Percentiles rank a stretch among this genome's conserved stretches.
These are phyloP conservation scores for Xerocomellus chrysenteron DNA, from an alignment of 768 basidiomycete genomes.

Conservation along the genomic window DNA sequence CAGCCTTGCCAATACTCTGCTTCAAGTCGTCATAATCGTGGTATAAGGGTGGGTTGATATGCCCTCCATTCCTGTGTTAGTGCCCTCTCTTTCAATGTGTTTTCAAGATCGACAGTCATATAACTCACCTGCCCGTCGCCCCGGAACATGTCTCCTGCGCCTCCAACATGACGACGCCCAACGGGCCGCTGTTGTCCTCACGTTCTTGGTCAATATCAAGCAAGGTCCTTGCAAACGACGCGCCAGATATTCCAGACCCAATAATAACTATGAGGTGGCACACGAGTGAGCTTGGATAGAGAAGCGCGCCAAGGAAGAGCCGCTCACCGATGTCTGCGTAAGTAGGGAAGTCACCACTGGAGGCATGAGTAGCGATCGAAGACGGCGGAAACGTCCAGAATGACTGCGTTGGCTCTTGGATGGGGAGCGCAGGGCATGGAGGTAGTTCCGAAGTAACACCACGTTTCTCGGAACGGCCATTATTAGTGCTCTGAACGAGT, in stretches of 20 bases:
- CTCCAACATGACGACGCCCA: constrained; percentile 55
- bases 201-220: constrained; percentile 30
- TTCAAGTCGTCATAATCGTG: constrained; percentile 44
- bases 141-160: constrained; percentile 58
- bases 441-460: background rate
- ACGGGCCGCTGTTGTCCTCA: constrained; percentile 11
- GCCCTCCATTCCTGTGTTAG: constrained; percentile 46
- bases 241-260: constrained; percentile 54
- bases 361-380: constrained; percentile 36
- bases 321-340: constrained; percentile 56
- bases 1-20: constrained; percentile 34
- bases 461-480: constrained; percentile 3
- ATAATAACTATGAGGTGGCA: constrained; percentile 39
- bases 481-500: background rate
- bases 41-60: constrained; percentile 48
- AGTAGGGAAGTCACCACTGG: constrained; percentile 34
- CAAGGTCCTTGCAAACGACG: constrained; percentile 41
- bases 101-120: background rate
- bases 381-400: constrained; percentile 65
- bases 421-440: constrained; percentile 46
- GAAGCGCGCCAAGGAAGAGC: background rate
- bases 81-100: background rate
- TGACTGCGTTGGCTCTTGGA: constrained; percentile 50
- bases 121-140: constrained; percentile 48
- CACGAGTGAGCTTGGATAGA: background rate